phyloP scores from a whole-genome alignment of 495 filamentous ascomycete genomes.

The Coniosporium apollinis region DNA sequence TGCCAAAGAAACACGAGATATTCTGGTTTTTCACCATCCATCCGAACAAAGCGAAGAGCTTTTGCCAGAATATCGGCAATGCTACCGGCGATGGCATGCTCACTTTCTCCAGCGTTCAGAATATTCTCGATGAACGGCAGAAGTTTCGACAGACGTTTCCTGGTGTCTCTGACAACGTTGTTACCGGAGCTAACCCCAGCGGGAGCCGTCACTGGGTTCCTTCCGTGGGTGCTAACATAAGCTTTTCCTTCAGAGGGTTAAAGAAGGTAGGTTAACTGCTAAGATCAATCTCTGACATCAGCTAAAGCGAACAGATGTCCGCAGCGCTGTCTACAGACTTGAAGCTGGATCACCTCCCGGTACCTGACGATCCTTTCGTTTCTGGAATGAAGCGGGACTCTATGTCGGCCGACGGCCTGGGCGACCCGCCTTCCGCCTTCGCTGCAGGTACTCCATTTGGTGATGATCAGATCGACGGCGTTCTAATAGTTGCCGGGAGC shows the following conservation, averaged over 20 bases:
- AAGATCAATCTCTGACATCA: too few relatives aligned
- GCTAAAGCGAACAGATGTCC: too few relatives aligned
- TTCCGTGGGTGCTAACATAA: not conserved
- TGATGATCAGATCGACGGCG: constrained; percentile 22
- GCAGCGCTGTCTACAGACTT: too few relatives aligned
- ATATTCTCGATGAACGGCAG: not conserved
- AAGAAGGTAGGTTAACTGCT: not conserved
- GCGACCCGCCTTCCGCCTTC: constrained; percentile 3
- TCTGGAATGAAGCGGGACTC: constrained; percentile 1
- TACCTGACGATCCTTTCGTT: constrained; percentile 1
- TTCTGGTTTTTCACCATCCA: constrained; percentile 6
- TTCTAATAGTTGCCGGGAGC: constrained; percentile 18
- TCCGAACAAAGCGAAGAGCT: not conserved
- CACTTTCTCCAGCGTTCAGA: constrained; percentile 1
- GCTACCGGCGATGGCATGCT: not conserved
- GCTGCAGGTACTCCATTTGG: constrained; percentile 14
- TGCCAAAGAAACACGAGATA: constrained; percentile 3
- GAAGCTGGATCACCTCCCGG: not conserved
- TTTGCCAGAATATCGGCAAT: not conserved
- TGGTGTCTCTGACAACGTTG: too few relatives aligned
- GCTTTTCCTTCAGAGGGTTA: not conserved
- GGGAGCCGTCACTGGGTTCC: not conserved
- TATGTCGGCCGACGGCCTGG: not conserved
- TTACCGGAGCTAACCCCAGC: not conserved
- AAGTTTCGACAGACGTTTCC: too few relatives aligned